Evolutionary conservation across 2,329 filamentous ascomycete species (phyloP), one percentile per base, ranked within the genome.

Genomic region (Colletotrichum chrysophilum): DNA sequence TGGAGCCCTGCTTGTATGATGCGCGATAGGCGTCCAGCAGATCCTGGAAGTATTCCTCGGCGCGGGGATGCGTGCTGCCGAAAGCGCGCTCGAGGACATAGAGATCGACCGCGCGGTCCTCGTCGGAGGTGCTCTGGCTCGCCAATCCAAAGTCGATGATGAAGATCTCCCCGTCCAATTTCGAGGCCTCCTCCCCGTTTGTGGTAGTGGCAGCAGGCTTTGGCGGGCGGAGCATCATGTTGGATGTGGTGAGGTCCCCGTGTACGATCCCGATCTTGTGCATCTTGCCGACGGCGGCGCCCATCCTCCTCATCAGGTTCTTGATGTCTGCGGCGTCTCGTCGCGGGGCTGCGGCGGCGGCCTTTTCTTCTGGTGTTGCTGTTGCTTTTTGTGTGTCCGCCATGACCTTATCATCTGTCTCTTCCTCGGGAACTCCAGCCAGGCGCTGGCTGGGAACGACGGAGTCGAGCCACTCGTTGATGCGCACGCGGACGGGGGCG

Each of bases 61-160:
- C 95, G 66, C 93, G 91, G 1, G 97, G 96, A 87, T 99, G 97
- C 43, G 97, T 98, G 81, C 96, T 98, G 26, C 93, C 94, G 88
- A 98, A 98, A 2, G 97, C 97, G 69, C 97, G 89, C 85, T 99
- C 97, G 62, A 99, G 88, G 13, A 99, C 97, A 84, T 99, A 99
- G 70, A 99, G 85, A 87, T 99, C 97, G 52, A 99, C 97, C 1
- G 97, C 97, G 71, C 96, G 91, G 83, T 99, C 97, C 85, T 99
- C 97, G 71, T 98, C 96, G 78, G 94, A 92, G 21, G 91, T 86
- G 77, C 93, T 95, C 85, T 96, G 94, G 79, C 91, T 93, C 16
- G 96, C 96, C 24, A 99, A 91, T 0, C 97, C 97, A 82, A 99
- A 97, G 86, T 99, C 97, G 83, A 98, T 98, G 48, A 98, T 88